Conservation (phyloP, 371 early-diverging fungal genomes). For the Mycotypha africana region DNA sequence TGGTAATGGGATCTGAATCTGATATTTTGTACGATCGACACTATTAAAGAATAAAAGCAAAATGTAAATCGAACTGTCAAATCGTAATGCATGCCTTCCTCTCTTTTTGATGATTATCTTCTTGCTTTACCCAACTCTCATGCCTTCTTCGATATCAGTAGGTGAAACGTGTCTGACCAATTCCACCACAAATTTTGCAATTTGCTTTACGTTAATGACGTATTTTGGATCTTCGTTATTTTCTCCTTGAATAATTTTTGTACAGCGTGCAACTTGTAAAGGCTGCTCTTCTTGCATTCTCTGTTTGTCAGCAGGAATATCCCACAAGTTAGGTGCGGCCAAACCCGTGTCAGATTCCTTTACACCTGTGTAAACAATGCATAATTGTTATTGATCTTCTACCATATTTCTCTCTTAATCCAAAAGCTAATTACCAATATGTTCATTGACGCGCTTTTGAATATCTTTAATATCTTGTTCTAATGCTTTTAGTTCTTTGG, state of each 20-base stretch:
- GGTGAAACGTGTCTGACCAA: slow-evolving; percentile 95
- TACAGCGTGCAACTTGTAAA: slow-evolving; percentile 97
- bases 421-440: slow-evolving; percentile 65
- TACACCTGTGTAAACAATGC: slow-evolving; percentile 74
- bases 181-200: slow-evolving; percentile 99
- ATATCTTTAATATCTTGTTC: slow-evolving; percentile 93
- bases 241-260: slow-evolving; percentile 89
- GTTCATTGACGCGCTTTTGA: slow-evolving; percentile 95
- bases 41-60: slow-evolving; percentile 29
- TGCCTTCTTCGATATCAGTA: slow-evolving; percentile 99
- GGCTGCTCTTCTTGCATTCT: slow-evolving; percentile 96
- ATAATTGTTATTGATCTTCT: no score
- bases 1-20: slow-evolving; percentile 93
- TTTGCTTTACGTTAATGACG: slow-evolving; percentile 98
- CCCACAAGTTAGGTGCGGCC: slow-evolving; percentile 99
- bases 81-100: neutral
- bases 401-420: neutral
- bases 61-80: neutral
- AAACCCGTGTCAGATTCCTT: slow-evolving; percentile 99
- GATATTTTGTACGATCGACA: slow-evolving; percentile 99
- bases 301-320: slow-evolving; percentile 97
- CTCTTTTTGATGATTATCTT: neutral
- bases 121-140: slow-evolving; percentile 90
- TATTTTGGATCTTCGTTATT: slow-evolving; percentile 87
- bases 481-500: slow-evolving; percentile 84